phyloP scores from a whole-genome alignment of 371 early-diverging fungal species.

The Batrachochytrium dendrobatidis region DNA sequence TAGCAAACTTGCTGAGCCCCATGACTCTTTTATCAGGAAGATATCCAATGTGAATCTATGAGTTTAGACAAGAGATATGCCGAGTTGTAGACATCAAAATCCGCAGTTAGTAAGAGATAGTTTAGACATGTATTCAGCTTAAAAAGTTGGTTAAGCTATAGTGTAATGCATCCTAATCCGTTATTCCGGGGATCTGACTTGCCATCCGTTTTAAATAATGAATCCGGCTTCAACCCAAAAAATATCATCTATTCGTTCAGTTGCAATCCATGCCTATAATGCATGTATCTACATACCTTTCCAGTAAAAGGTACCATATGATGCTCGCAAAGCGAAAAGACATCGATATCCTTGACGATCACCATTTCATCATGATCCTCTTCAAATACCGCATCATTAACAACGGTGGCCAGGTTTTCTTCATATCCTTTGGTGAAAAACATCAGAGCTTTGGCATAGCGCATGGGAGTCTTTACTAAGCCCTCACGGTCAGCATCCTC shows the following conservation, averaged over 20 bases:
- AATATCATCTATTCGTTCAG: no score
- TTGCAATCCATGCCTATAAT: no score
- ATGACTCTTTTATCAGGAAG: slow-evolving; percentile 92
- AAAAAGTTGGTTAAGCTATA: no score
- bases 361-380: slow-evolving; percentile 98
- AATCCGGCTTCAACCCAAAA: no score
- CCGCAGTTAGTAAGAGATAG: no score
- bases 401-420: slow-evolving; percentile 54
- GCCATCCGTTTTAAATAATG: no score
- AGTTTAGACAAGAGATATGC: neutral
- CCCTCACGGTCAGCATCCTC: slow-evolving; percentile 95
- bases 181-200: no score
- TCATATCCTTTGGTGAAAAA: slow-evolving; percentile 97
- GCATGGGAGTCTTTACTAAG: slow-evolving; percentile 87
- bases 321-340: slow-evolving; percentile 96
- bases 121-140: no score
- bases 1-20: slow-evolving; percentile 93
- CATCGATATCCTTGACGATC: slow-evolving; percentile 89
- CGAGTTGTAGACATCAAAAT: neutral
- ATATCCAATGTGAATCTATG: slow-evolving; percentile 85
- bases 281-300: slow-evolving; percentile 72
- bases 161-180: no score
- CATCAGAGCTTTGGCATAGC: slow-evolving; percentile 95
- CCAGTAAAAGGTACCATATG: slow-evolving; percentile 97
- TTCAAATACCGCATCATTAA: slow-evolving; percentile 84